Conservation (phyloP, 257 asterid species). For the Osmanthus fragrans region DNA sequence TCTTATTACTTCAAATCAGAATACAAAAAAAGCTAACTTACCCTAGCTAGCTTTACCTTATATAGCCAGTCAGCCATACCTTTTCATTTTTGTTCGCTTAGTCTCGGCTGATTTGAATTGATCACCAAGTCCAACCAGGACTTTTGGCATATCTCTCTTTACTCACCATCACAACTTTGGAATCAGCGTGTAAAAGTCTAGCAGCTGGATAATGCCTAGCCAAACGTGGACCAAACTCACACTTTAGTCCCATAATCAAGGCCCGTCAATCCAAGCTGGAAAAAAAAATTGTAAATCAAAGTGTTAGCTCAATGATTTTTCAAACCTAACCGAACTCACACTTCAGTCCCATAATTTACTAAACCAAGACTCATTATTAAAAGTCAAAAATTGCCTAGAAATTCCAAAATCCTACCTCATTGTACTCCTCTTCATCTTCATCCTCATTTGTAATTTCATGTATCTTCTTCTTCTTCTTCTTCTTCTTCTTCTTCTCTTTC, state of each 20-base stretch:
- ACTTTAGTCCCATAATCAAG: slow-evolving; percentile 23
- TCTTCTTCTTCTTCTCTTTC: slow-evolving; percentile 43
- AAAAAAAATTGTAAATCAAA: slow-evolving; percentile 13
- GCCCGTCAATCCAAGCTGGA: slow-evolving; percentile 72
- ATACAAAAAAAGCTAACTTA: too few relatives aligned
- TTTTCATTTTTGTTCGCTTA: too few relatives aligned
- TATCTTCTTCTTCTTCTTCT: slow-evolving; percentile 26
- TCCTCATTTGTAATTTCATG: slow-evolving; percentile 27
- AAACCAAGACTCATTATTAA: slow-evolving; percentile 7
- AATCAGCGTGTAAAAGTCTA: not conserved
- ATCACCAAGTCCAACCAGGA: too few relatives aligned
- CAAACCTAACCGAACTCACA: not conserved
- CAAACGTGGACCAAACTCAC: slow-evolving; percentile 1
- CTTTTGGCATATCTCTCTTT: not conserved
- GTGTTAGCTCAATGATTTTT: slow-evolving; percentile 23
- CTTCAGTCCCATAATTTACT: not conserved
- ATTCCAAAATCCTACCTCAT: slow-evolving; percentile 24
- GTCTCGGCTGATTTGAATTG: too few relatives aligned
- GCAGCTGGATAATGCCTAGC: slow-evolving; percentile 25
- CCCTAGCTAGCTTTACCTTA: too few relatives aligned
- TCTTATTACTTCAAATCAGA: too few relatives aligned
- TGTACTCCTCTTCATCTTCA: slow-evolving; percentile 45
- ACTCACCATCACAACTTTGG: not conserved
- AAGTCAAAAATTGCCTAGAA: not conserved
- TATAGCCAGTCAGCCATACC: too few relatives aligned